A percentile compares a stretch with the other conserved stretches of the same genome.
Evolutionary conservation across 1,284 basidiomycete species (phyloP).

Genomic region (Apiotrichum montevideense): DNA sequence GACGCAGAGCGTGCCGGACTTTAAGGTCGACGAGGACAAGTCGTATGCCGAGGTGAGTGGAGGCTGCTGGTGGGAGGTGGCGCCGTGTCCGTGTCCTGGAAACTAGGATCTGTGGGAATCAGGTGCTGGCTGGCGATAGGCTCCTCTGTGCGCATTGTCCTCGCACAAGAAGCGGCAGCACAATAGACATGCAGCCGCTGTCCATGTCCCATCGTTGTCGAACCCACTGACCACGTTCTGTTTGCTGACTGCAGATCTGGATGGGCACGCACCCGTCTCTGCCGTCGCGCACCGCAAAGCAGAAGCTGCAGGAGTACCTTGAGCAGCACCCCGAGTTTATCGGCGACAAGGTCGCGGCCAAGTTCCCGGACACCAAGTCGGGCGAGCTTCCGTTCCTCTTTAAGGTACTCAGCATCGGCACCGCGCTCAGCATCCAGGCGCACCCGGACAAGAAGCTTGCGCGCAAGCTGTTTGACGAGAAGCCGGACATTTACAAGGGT

Average conservation of each 20-base stretch:
- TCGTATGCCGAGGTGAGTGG: constrained; percentile 60
- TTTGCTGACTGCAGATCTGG: constrained; percentile 63
- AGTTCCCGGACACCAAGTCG: constrained; percentile 55
- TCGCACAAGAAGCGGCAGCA: too few relatives aligned
- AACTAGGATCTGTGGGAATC: too few relatives aligned
- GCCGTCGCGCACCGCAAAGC: constrained; percentile 62
- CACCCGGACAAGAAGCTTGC: constrained; percentile 93
- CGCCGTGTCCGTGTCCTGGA: too few relatives aligned
- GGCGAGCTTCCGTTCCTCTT: constrained; percentile 87
- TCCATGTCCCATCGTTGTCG: background rate
- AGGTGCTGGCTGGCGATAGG: too few relatives aligned
- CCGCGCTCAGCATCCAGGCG: constrained; percentile 93
- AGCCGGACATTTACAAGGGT: constrained; percentile 88
- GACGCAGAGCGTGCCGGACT: constrained; percentile 48
- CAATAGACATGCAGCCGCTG: background rate
- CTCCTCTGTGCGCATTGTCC: too few relatives aligned
- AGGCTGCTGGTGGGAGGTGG: too few relatives aligned
- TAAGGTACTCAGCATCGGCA: constrained; percentile 88
- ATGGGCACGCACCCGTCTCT: constrained; percentile 95
- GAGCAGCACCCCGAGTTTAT: constrained; percentile 58
- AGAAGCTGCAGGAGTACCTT: constrained; percentile 59
- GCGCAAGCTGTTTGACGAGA: constrained; percentile 63
- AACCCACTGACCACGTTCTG: background rate
- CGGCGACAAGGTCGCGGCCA: constrained; percentile 62
- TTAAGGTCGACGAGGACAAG: constrained; percentile 53